Base-by-base conservation (phyloP, 2,329 filamentous ascomycete genomes). In the Claviceps cyperi region DNA sequence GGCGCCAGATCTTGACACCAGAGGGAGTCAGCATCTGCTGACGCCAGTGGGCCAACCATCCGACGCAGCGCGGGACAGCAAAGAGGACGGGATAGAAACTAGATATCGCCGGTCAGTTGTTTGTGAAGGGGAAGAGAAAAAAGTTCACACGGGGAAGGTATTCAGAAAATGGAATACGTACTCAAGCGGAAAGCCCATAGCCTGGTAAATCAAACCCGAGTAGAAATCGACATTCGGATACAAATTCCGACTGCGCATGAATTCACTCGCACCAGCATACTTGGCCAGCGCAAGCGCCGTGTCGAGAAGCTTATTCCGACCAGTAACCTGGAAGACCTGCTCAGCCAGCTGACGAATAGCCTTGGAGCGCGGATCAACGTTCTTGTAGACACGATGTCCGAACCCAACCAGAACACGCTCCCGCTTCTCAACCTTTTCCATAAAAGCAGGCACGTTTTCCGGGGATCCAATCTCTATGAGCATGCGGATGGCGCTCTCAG, bases 401-500 rank as follows among this genome's bases (percentile, higher is more conserved):
- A 76, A 77, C 6, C 75, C 75, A 24, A 76, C 75, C 2, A 78
- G 67, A 7, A 76, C 70, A 7, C 69, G 64, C 59, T 78, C 72
- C 4, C 71, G 65, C 54, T 58, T 63, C 61, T 77, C 74, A 0
- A 77, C 75, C 40, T 69, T 65, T 2, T 66, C 59, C 61, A 78
- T 74, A 49, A 75, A 70, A 0, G 61, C 64, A 0, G 73, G 72
- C 4, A 77, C 73, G 38, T 74, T 74, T 43, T 74, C 70, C 2
- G 69, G 68, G 1, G 62, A 67, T 15, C 73, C 74, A 49, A 78
- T 73, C 55, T 72, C 66, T 55, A 71, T 71, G 4, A 78, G 63
- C 66, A 73, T 73, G 46, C 72, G 69, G 57, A 78, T 77, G 0
- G 76, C 76, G 21, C 71, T 70, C 54, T 80, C 77, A 0, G 74